These are phyloP conservation scores for Hymenoscyphus fraxineus DNA, from an alignment of 2,329 filamentous ascomycete species.

Conservation along the genomic window DNA sequence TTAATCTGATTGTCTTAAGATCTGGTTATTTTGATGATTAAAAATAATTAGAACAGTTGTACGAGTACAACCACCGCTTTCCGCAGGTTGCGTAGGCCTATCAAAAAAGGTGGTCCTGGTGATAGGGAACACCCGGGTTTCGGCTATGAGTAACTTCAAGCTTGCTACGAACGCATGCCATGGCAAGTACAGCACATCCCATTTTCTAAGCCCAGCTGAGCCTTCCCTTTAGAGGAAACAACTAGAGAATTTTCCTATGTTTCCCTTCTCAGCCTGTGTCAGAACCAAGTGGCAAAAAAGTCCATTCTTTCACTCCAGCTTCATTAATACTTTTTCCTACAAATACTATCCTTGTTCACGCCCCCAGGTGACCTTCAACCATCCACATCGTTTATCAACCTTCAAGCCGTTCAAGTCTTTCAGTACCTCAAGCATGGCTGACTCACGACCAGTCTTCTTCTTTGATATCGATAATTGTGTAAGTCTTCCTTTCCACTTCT, in stretches of 20 bases:
- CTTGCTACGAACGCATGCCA: not conserved
- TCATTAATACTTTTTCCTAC: not conserved
- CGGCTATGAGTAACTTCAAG: not conserved
- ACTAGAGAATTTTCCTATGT: not conserved
- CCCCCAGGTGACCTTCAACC: not conserved
- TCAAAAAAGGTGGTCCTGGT: not conserved
- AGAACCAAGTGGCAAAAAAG: constrained; percentile 1
- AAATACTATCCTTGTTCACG: not conserved
- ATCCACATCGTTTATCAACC: not conserved
- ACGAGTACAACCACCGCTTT: too few species aligned
- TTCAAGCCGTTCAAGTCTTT: not conserved
- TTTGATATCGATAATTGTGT: constrained; percentile 98
- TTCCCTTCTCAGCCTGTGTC: not conserved
- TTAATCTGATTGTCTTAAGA: too few species aligned
- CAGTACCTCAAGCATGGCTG: constrained; percentile 16
- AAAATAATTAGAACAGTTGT: too few species aligned
- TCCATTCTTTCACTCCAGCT: not conserved
- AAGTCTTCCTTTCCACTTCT: constrained; percentile 34
- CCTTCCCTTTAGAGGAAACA: not conserved
- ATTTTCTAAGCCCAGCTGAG: not conserved
- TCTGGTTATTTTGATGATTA: too few species aligned
- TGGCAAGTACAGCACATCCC: not conserved
- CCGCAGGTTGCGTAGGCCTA: not conserved
- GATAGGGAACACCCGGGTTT: not conserved
- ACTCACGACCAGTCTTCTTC: constrained; percentile 54